Percentiles rank a stretch among this genome's conserved stretches.
Conservation (phyloP, 257 asterid genomes). For the Petunia secreta region DNA sequence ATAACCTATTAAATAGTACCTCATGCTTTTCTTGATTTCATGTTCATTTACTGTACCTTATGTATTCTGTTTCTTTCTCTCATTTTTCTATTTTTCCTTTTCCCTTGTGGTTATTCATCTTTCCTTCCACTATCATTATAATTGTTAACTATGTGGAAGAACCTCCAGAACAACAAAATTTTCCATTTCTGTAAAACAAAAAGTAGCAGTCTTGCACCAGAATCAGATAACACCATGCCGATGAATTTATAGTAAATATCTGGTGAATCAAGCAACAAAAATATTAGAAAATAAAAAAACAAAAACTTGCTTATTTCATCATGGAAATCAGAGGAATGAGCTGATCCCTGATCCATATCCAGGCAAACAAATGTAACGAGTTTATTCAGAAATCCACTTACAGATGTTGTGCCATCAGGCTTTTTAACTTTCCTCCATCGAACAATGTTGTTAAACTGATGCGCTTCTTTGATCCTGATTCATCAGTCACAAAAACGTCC, state of each 20-base stretch:
- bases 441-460: slow-evolving; percentile 90
- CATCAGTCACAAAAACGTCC: slow-evolving; percentile 84
- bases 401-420: slow-evolving; percentile 74
- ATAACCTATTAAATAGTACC: slow-evolving; percentile 16
- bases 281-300: not conserved
- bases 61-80: not conserved
- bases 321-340: not conserved
- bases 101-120: not conserved
- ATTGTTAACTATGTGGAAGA: slow-evolving; percentile 4
- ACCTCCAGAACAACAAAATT: slow-evolving; percentile 12
- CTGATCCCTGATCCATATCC: not conserved
- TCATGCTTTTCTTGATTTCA: slow-evolving; percentile 20
- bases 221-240: not conserved
- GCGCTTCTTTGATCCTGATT: slow-evolving; percentile 84
- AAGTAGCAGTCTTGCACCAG: not conserved
- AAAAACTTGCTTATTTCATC: not conserved
- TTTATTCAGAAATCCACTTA: slow-evolving; percentile 48
- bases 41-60: slow-evolving; percentile 19
- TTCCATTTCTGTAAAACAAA: not conserved
- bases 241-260: not conserved
- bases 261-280: not conserved
- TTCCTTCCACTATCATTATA: not conserved
- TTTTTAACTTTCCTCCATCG: slow-evolving; percentile 88
- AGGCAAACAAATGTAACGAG: not conserved
- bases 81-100: not conserved